These are phyloP conservation scores for Globisporangium carolinianum DNA, from an alignment of 352 stramenopile species.

Conservation along the genomic window DNA sequence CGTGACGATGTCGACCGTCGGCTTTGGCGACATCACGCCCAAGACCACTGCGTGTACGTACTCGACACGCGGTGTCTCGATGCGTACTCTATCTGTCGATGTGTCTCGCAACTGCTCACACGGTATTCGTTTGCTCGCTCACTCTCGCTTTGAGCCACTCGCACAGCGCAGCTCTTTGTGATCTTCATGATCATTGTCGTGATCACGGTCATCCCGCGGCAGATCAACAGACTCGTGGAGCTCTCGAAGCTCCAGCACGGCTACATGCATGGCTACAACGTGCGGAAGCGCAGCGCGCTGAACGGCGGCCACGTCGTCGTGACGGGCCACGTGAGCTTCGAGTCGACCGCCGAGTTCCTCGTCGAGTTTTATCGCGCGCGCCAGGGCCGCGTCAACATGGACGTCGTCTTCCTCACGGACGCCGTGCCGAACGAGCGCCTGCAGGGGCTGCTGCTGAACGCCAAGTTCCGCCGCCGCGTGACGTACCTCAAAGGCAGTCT, in stretches of 20 bases:
- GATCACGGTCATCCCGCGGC: constrained; percentile 48
- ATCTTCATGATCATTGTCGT: constrained; percentile 52
- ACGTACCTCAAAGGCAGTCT: constrained; percentile 54
- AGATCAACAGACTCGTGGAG: constrained; percentile 44
- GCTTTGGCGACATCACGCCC: constrained; percentile 53
- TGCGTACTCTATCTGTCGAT: too few relatives aligned
- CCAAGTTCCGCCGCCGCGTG: constrained; percentile 34
- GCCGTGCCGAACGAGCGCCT: constrained; percentile 27
- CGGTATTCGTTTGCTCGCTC: too few relatives aligned
- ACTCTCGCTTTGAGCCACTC: not conserved
- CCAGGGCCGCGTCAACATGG: constrained; percentile 54
- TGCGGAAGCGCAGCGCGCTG: constrained; percentile 26
- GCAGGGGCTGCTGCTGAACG: constrained; percentile 31
- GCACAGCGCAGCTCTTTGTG: constrained; percentile 45
- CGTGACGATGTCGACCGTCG: constrained; percentile 55
- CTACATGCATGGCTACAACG: constrained; percentile 48
- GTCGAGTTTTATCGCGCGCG: constrained; percentile 53
- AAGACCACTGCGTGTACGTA: constrained; percentile 32
- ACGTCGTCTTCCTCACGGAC: constrained; percentile 43
- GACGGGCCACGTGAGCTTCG: constrained; percentile 33
- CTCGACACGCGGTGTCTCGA: too few relatives aligned
- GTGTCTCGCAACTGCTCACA: too few relatives aligned
- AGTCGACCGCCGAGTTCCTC: constrained; percentile 44
- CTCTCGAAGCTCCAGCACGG: constrained; percentile 36
- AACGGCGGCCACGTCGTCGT: constrained; percentile 50